These are phyloP conservation scores for Didymella arachidicola DNA, from an alignment of 2,329 filamentous ascomycete species.

Conservation along the genomic window DNA sequence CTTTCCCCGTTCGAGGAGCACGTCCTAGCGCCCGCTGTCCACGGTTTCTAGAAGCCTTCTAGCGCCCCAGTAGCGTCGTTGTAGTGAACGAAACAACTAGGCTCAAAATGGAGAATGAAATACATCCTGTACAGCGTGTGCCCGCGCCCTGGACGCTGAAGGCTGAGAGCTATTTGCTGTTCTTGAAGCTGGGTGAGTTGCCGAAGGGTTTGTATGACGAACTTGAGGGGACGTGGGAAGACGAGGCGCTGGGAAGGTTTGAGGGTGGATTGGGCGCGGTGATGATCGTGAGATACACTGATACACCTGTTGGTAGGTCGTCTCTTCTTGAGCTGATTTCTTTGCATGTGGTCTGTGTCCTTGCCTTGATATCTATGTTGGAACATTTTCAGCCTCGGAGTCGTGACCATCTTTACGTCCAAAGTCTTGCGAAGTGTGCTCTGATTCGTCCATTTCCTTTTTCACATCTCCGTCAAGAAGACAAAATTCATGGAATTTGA, in stretches of 20 bases:
- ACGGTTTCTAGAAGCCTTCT: conserved; percentile 10
- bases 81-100: background rate
- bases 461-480: background rate
- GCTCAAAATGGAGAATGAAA: conserved; percentile 6
- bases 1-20: background rate
- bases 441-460: background rate
- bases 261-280: conserved; percentile 39
- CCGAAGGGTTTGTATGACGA: conserved; percentile 39
- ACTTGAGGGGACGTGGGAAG: conserved; percentile 32
- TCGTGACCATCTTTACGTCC: background rate
- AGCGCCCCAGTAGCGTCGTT: background rate
- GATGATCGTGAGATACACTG: conserved; percentile 41
- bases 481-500: background rate
- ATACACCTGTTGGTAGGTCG: conserved; percentile 45
- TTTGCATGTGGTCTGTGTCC: background rate
- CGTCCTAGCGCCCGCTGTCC: conserved; percentile 4
- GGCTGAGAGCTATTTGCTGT: conserved; percentile 38
- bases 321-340: background rate
- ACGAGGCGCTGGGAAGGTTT: conserved; percentile 31
- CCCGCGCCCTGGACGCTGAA: conserved; percentile 39
- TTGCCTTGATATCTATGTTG: background rate
- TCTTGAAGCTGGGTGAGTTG: conserved; percentile 33
- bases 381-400: background rate
- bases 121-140: conserved; percentile 34
- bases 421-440: background rate